Base-by-base conservation (phyloP, 2,329 filamentous ascomycete species). In the Didymella arachidicola region DNA sequence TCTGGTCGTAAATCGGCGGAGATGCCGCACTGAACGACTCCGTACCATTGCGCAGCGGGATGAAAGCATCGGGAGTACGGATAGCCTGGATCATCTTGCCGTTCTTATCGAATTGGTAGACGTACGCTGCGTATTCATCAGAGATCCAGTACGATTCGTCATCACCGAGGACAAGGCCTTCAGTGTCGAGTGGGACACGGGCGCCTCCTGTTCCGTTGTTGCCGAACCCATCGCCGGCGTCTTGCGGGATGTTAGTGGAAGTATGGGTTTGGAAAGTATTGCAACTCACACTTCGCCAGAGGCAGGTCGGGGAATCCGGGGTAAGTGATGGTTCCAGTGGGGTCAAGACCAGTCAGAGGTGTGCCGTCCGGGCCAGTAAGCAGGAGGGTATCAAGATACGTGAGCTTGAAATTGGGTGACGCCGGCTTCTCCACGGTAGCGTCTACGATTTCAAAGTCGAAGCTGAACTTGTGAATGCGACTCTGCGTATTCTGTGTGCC, bases 161-260 rank as follows among this genome's bases (percentile, higher is more conserved):
- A 0, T 77, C 64, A 47, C 82, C 83, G 7, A 92, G 79, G 1
- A 86, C 84, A 0, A 92, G 77, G 1, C 89, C 89, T 77, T 92
- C 89, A 0, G 84, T 77, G 68, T 92, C 89, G 2, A 92, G 69
- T 0, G 84, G 74, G 32, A 91, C 81, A 12, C 86, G 80, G 57
- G 80, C 81, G 1, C 86, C 87, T 7, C 88, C 88, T 0, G 82
- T 71, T 0, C 88, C 87, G 2, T 78, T 66, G 19, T 83, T 82
- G 1, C 89, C 89, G 69, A 89, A 92, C 3, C 89, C 89, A 69
- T 92, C 84, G 0, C 89, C 89, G 0, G 79, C 79, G 67, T 87
- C 71, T 73, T 30, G 7, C 0, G 7, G 22, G 2, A 29, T n/a
- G 36, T 57, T 14, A 59, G 45, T 25, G 3, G 16, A 30, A 32